A percentile compares a stretch with the other conserved stretches of the same genome.
Evolutionary conservation across 148 eudicot genomes (phyloP).

Genomic region (Amaranthus cruentus): DNA sequence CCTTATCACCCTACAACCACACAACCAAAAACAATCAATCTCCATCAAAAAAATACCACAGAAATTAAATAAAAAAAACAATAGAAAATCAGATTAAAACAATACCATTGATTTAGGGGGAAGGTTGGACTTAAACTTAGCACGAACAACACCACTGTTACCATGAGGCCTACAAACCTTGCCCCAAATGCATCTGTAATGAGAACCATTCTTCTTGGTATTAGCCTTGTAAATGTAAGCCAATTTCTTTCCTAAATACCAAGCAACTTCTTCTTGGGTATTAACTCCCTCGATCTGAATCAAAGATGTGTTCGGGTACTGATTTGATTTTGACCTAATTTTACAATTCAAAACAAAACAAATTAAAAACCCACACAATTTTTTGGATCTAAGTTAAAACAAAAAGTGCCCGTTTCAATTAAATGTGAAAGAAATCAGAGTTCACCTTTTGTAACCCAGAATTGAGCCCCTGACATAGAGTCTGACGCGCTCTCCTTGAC

Average conservation of each 20-base stretch:
- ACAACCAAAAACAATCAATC: not conserved
- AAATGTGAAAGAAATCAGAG: not conserved
- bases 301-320: constrained; percentile 20
- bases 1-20: constrained; percentile 58
- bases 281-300: constrained; percentile 78
- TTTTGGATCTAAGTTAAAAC: not conserved
- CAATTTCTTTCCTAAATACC: constrained; percentile 69
- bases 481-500: constrained; percentile 77
- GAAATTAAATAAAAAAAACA: not conserved
- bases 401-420: constrained; percentile 14
- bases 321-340: constrained; percentile 76
- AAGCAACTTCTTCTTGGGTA: constrained; percentile 66
- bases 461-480: constrained; percentile 53
- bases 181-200: constrained; percentile 87
- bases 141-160: constrained; percentile 74
- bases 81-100: not conserved
- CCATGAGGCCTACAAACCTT: constrained; percentile 78
- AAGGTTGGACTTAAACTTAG: constrained; percentile 72
- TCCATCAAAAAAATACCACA: not conserved
- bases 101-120: constrained; percentile 82
- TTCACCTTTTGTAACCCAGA: constrained; percentile 69
- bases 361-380: not conserved
- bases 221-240: constrained; percentile 78
- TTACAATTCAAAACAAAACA: not conserved
- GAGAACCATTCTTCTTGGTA: constrained; percentile 55